A percentile compares a stretch with the other conserved stretches of the same genome.
These are phyloP conservation scores for Vitis riparia DNA, from an alignment of 164 flowering plant species.

Conservation along the genomic window DNA sequence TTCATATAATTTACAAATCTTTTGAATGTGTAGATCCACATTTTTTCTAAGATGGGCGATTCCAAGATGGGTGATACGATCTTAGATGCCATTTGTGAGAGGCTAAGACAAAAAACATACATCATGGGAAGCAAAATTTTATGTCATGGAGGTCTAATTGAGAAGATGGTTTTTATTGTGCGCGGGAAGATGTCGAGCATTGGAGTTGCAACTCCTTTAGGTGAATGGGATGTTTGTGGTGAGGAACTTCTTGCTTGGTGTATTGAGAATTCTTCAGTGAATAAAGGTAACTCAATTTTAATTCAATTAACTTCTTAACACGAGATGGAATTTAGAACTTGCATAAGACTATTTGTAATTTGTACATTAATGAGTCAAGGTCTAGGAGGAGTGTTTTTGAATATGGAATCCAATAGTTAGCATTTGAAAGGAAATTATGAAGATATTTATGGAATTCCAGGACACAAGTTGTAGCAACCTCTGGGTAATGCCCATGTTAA, in stretches of 20 bases:
- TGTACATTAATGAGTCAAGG: too few species aligned
- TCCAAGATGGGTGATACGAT: conserved; percentile 32
- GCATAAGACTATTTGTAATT: too few species aligned
- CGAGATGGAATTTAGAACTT: too few species aligned
- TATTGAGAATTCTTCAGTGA: conserved; percentile 61
- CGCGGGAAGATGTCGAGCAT: conserved; percentile 62
- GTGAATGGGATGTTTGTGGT: conserved; percentile 79
- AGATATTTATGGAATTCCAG: too few species aligned
- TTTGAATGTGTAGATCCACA: conserved; percentile 50
- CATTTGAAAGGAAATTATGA: too few species aligned
- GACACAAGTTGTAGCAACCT: too few species aligned
- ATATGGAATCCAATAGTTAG: too few species aligned
- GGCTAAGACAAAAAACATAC: conserved; percentile 63
- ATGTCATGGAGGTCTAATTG: conserved; percentile 45
- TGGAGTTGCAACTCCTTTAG: conserved; percentile 37
- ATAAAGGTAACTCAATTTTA: conserved; percentile 41
- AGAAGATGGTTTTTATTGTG: conserved; percentile 72
- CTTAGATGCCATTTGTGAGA: conserved; percentile 75
- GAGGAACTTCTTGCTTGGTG: conserved; percentile 91
- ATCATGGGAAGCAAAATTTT: conserved; percentile 62
- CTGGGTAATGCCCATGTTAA: too few species aligned
- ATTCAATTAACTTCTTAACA: too few species aligned
- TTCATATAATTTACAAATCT: too few species aligned
- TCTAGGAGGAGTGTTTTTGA: too few species aligned
- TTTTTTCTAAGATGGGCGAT: conserved; percentile 61